phyloP scores from a whole-genome alignment of 208 protist genomes.

The Leishmania braziliensis region DNA sequence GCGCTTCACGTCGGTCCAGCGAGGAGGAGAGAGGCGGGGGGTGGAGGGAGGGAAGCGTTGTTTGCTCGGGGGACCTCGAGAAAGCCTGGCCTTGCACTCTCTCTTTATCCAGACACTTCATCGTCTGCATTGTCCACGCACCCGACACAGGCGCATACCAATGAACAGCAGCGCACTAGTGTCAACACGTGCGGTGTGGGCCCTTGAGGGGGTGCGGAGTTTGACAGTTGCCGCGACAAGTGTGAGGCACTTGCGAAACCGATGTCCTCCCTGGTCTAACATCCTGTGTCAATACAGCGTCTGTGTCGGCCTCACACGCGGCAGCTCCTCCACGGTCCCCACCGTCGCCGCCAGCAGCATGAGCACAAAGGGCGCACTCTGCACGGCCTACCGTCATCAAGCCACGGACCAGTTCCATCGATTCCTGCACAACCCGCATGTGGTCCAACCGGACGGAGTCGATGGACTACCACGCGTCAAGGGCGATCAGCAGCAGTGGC shows the following conservation, averaged over 20 bases:
- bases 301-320: not conserved
- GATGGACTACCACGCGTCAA: conserved; percentile 77
- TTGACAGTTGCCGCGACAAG: not conserved
- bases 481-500: conserved; percentile 84
- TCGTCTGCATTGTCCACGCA: not conserved
- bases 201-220: not conserved
- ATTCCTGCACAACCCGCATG: conserved; percentile 82
- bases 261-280: not conserved
- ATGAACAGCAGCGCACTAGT: not conserved
- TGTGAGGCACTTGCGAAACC: not conserved
- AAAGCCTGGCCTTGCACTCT: not conserved
- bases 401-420: conserved; percentile 85
- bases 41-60: not conserved
- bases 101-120: not conserved
- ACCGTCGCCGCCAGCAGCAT: not conserved
- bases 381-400: conserved; percentile 43
- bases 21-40: not conserved
- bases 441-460: conserved; percentile 84
- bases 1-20: not conserved
- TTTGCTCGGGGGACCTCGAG: not conserved
- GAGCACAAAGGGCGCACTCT: conserved; percentile 13
- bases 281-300: not conserved
- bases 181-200: not conserved
- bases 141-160: not conserved
- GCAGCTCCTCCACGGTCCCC: not conserved